These are phyloP conservation scores for Datura wrightii DNA, from an alignment of 257 asterid genomes.

Conservation along the genomic window DNA sequence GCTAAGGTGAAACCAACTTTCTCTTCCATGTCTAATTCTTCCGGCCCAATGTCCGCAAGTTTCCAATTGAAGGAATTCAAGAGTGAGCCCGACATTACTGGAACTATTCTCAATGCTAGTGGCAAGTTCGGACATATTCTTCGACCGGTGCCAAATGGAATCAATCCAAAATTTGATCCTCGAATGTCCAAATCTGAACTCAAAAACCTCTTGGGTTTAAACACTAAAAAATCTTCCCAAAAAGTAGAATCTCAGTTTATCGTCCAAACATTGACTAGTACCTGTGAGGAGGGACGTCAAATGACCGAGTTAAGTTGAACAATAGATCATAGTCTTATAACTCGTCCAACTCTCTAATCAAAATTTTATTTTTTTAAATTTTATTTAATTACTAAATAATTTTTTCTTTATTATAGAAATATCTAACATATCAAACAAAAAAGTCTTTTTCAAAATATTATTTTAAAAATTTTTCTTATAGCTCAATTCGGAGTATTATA, in stretches of 20 bases:
- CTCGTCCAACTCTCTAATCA: no score
- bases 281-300: not conserved
- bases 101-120: not conserved
- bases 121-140: conserved; percentile 11
- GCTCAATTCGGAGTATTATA: no score
- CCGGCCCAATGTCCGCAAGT: not conserved
- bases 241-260: conserved; percentile 35
- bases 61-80: conserved; percentile 34
- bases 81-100: conserved; percentile 22
- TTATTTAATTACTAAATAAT: no score
- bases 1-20: conserved; percentile 27
- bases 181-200: not conserved
- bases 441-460: no score
- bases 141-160: conserved; percentile 33
- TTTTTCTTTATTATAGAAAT: no score
- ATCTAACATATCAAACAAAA: no score
- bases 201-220: conserved; percentile 35
- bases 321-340: no score
- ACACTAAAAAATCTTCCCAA: conserved; percentile 29
- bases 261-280: conserved; percentile 43
- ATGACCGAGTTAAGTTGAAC: no score
- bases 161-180: conserved; percentile 26
- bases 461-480: no score
- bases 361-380: no score
- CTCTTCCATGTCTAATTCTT: conserved; percentile 25